Conservation (phyloP, 441 rosid genomes). For the Breynia disticha region DNA sequence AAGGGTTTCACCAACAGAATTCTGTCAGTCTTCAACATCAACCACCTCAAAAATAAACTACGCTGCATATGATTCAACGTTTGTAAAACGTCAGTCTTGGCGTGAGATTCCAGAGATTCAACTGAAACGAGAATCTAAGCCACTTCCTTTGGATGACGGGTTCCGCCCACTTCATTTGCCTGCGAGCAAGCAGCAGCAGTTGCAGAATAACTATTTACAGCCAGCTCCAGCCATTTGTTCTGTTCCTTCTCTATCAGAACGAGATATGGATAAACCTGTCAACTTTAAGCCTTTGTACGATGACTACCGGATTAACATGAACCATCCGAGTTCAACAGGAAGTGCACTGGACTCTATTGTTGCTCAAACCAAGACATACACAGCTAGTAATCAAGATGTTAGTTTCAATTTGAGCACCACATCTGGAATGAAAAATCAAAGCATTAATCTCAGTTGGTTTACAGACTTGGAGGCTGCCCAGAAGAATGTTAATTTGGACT, state of each 20-base stretch:
- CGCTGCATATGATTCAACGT: conserved; percentile 30
- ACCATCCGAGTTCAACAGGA: conserved; percentile 20
- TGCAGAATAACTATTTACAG: conserved; percentile 19
- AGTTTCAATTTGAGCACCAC: conserved; percentile 26
- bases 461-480: conserved; percentile 30
- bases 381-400: conserved; percentile 26
- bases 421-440: conserved; percentile 29
- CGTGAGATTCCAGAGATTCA: conserved; percentile 35
- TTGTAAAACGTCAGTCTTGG: conserved; percentile 35
- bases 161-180: conserved; percentile 34
- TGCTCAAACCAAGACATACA: conserved; percentile 23
- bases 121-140: conserved; percentile 31
- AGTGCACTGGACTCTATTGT: conserved; percentile 20
- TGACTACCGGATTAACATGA: conserved; percentile 18
- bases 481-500: conserved; percentile 29
- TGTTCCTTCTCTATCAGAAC: conserved; percentile 24
- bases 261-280: conserved; percentile 11
- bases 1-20: conserved; percentile 31
- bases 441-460: conserved; percentile 24
- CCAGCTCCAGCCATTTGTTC: conserved; percentile 22
- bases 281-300: conserved; percentile 28
- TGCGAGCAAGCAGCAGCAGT: conserved; percentile 21
- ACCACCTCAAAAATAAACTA: conserved; percentile 26
- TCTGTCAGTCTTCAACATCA: conserved; percentile 29
- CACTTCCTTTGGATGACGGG: conserved; percentile 31